Conservation (phyloP, 2,329 filamentous ascomycete genomes). For the Gnomoniopsis sp. region DNA sequence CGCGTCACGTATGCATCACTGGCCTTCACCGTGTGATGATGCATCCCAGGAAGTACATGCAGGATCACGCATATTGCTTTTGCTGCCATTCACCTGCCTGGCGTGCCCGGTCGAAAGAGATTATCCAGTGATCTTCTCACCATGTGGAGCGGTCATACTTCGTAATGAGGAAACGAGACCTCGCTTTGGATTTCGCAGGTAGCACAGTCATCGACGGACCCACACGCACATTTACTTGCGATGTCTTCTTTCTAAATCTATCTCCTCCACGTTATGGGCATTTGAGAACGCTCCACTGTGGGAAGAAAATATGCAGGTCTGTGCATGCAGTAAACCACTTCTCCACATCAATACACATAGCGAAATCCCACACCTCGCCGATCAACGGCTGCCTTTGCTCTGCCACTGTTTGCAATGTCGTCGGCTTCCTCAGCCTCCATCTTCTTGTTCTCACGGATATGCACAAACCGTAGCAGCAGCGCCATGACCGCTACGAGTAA, state of each 20-base stretch:
- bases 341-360: conserved; percentile 26
- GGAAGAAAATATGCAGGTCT: too few relatives aligned
- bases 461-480: conserved; percentile 46
- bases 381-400: conserved; percentile 22
- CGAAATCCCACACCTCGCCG: conserved; percentile 26
- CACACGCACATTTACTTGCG: too few relatives aligned
- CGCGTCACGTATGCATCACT: not conserved
- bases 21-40: not conserved
- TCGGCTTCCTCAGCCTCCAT: conserved; percentile 37
- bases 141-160: too few relatives aligned
- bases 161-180: too few relatives aligned
- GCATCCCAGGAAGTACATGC: not conserved
- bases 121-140: too few relatives aligned
- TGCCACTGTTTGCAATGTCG: conserved; percentile 30
- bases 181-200: too few relatives aligned
- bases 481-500: conserved; percentile 56
- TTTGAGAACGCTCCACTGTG: too few relatives aligned
- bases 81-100: not conserved
- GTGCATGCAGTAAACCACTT: not conserved
- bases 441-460: conserved; percentile 58
- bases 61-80: not conserved
- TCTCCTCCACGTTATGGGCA: too few relatives aligned
- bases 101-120: not conserved
- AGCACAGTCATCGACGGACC: too few relatives aligned
- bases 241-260: too few relatives aligned